These are phyloP conservation scores for Candida koratica DNA, from an alignment of 805 yeast genomes.

Conservation along the genomic window DNA sequence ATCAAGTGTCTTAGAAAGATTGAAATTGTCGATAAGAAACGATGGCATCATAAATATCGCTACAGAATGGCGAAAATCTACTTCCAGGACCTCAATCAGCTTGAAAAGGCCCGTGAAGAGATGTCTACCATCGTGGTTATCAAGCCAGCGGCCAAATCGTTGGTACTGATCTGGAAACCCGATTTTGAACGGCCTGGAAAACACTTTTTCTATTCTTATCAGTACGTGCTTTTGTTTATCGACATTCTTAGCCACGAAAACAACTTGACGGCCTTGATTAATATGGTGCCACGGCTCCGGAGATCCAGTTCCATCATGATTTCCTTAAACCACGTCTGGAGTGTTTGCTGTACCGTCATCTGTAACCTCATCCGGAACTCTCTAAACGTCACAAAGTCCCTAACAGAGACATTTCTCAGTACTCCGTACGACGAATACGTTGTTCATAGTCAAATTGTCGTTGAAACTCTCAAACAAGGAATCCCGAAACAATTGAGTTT, in stretches of 20 bases:
- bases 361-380: conserved; percentile 50
- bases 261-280: conserved; percentile 57
- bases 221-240: conserved; percentile 63
- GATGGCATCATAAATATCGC: conserved; percentile 88
- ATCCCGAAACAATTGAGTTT: conserved; percentile 30
- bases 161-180: conserved; percentile 90
- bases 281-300: conserved; percentile 69
- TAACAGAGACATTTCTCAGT: conserved; percentile 50
- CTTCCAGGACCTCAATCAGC: conserved; percentile 51
- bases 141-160: conserved; percentile 62
- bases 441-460: conserved; percentile 28
- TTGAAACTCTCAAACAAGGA: conserved; percentile 26
- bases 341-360: conserved; percentile 47
- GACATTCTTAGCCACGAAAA: conserved; percentile 48
- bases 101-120: conserved; percentile 55
- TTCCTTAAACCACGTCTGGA: conserved; percentile 63
- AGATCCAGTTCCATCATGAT: conserved; percentile 76
- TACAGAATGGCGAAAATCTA: conserved; percentile 65
- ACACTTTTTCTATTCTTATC: conserved; percentile 73
- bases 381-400: conserved; percentile 40
- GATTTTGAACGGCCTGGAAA: conserved; percentile 90
- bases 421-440: conserved; percentile 45
- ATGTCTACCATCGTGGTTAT: conserved; percentile 61
- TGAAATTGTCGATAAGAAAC: conserved; percentile 63
- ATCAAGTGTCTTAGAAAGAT: conserved; percentile 47